Evolutionary conservation across 2,329 filamentous ascomycete genomes (phyloP).

Genomic region (Biscogniauxia marginata): DNA sequence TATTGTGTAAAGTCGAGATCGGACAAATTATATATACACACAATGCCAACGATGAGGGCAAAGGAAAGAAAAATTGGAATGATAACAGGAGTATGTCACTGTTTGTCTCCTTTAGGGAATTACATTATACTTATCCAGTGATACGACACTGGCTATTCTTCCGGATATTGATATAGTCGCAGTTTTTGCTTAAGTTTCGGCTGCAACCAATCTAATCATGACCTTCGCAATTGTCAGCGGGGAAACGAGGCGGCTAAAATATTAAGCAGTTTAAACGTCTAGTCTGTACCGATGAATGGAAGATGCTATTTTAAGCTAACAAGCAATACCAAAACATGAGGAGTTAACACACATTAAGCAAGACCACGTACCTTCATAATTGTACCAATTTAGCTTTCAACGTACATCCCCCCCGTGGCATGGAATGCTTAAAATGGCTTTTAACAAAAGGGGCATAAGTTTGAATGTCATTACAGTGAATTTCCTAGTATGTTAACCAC

Average conservation of each 20-base stretch:
- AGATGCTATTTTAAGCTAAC: background rate
- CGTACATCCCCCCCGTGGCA: no score
- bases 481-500: no score
- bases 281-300: background rate
- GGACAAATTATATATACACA: background rate
- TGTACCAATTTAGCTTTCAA: no score
- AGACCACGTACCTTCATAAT: no score
- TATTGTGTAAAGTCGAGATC: background rate
- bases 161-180: background rate
- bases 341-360: no score
- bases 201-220: background rate
- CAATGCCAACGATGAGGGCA: background rate
- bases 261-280: background rate
- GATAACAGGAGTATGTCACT: background rate
- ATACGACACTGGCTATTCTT: background rate
- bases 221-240: background rate
- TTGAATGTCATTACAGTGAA: no score
- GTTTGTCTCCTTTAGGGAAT: background rate
- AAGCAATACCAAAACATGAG: no score
- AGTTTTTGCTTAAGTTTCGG: background rate
- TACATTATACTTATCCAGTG: background rate
- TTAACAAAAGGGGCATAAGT: no score
- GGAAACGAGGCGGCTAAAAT: background rate
- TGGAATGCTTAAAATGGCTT: no score
- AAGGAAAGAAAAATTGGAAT: background rate